Percentiles rank a stretch among this genome's conserved stretches.
Conservation (phyloP, 257 asterid species). For the Solanum pennellii region DNA sequence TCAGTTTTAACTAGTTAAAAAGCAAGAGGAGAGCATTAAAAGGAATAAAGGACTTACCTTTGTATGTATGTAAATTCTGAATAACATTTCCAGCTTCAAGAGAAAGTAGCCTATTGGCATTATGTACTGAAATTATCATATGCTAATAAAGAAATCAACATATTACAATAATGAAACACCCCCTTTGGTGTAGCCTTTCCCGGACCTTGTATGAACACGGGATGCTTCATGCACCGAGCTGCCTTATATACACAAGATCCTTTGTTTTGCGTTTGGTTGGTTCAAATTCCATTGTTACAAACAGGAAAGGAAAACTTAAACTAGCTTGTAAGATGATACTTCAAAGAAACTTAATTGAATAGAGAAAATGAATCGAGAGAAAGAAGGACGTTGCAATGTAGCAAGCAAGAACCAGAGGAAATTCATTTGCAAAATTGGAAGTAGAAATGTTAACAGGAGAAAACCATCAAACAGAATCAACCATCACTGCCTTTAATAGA, state of each 20-base stretch:
- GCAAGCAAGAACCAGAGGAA: background rate
- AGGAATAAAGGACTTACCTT: background rate
- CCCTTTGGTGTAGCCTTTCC: background rate
- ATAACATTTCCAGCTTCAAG: background rate
- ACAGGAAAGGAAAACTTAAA: background rate
- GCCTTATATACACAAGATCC: background rate
- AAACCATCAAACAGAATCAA: background rate
- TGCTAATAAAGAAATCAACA: background rate
- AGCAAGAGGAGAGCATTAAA: background rate
- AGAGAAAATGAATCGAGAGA: background rate
- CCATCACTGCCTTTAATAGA: conserved; percentile 1
- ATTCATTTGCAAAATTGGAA: background rate
- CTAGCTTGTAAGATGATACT: background rate
- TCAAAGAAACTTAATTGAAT: background rate
- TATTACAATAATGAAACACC: background rate
- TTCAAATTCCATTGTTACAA: background rate
- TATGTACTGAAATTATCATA: background rate
- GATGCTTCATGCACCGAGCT: background rate
- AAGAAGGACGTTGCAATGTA: background rate
- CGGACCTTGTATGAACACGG: background rate
- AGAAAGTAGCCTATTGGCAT: background rate
- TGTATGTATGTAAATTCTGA: background rate
- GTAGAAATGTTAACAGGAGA: background rate
- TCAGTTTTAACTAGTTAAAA: conserved; percentile 3
- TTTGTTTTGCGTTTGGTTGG: background rate